Evolutionary conservation across 2,329 filamentous ascomycete species (phyloP).

Genomic region (Aspergillus transmontanensis): DNA sequence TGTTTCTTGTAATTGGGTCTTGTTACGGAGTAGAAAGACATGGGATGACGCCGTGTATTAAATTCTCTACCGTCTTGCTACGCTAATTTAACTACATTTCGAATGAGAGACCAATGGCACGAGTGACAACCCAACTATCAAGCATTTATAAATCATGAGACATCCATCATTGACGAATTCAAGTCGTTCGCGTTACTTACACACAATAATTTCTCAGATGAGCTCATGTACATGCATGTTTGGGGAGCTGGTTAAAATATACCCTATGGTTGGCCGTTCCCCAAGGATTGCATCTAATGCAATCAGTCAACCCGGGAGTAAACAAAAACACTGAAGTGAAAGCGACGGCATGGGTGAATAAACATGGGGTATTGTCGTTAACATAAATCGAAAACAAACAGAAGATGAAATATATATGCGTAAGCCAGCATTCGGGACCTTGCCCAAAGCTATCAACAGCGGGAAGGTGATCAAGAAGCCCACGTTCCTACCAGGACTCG

Average conservation of each 20-base stretch:
- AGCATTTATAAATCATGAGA: background rate
- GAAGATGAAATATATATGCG: background rate
- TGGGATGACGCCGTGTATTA: no score
- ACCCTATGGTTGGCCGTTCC: background rate
- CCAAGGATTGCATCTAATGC: background rate
- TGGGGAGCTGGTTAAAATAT: background rate
- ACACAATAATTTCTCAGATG: background rate
- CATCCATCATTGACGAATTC: background rate
- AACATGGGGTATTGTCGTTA: background rate
- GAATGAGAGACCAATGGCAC: background rate
- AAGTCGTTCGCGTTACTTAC: background rate
- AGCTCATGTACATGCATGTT: background rate
- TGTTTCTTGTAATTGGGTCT: no score
- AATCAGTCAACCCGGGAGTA: background rate
- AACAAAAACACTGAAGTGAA: background rate
- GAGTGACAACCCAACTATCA: background rate
- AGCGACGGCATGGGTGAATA: background rate
- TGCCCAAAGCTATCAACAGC: background rate
- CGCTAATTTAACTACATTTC: background rate
- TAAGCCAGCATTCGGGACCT: background rate
- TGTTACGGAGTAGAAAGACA: no score
- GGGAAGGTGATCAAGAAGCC: constrained; percentile 5
- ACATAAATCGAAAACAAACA: background rate
- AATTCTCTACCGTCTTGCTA: no score
- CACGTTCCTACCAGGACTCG: constrained; percentile 19